Evolutionary conservation across 257 asterid genomes (phyloP), one percentile per base, ranked within the genome.

Genomic region (Paulownia fortunei): DNA sequence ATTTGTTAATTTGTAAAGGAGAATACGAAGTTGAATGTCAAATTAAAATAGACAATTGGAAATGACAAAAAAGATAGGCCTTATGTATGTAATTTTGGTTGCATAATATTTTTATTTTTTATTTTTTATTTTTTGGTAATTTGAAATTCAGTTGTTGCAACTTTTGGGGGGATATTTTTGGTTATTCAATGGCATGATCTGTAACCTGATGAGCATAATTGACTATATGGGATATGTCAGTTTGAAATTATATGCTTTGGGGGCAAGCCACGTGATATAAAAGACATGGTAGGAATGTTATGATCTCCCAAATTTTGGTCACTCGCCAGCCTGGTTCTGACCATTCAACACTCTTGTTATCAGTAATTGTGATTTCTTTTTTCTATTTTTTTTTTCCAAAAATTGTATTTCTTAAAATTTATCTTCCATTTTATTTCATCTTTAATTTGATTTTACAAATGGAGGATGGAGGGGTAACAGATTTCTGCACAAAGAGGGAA

Each of bases 231-330:
- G 51, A n/a, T 6, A 54, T 60, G 81, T 68, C 42, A 80, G 84
- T 46, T 75, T 75, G 68, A 80, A 80, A 74, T 37, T 3, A 59
- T 23, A 56, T 7, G 60, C 26, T 44, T 24, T 7, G 47, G 23
- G 42, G 49, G 76, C 79, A 77, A 49, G 51, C 66, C 83, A 78
- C 86, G 86, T 82, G 86, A 82, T 6, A 46, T 46, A 61, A 78
- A 63, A 70, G 68, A 65, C n/a, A 46, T 49, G 41, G 56, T 63
- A 18, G 32, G 69, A 73, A 56, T 75, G 61, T 67, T 76, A 46
- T 24, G 21, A 16, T 30, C 41, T 55, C 76, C 72, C 51, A 80
- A 23, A 52, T 41, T 44, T 76, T 72, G 56, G 62, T 73, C 76
- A 37, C 47, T 19, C 9, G 58, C 71, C 79, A 55, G 82, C 75